Evolutionary conservation across 1,284 basidiomycete genomes (phyloP).

Genomic region (Sphagnurus paluster): DNA sequence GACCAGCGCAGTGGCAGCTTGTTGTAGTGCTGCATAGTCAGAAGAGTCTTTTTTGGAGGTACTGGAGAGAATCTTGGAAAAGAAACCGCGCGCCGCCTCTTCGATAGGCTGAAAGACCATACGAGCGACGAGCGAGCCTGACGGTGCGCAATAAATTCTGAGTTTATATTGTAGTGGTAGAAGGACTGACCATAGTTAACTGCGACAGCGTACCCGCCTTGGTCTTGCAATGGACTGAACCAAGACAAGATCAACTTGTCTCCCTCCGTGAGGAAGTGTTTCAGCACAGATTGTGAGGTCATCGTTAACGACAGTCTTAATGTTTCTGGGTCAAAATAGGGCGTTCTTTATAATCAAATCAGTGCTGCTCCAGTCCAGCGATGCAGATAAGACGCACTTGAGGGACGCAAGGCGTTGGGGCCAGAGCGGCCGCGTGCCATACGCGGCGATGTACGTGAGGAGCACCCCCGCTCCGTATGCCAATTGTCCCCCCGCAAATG

Average conservation of each 20-base stretch:
- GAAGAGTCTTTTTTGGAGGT: constrained; percentile 15
- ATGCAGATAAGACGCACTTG: constrained; percentile 16
- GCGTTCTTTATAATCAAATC: constrained; percentile 4
- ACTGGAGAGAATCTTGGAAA: constrained; percentile 70
- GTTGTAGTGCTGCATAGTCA: constrained; percentile 22
- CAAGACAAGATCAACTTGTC: constrained; percentile 89
- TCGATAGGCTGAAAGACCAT: constrained; percentile 93
- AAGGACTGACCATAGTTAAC: constrained; percentile 82
- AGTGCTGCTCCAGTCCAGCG: constrained; percentile 13
- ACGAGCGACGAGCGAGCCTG: constrained; percentile 88
- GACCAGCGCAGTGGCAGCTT: constrained; percentile 42
- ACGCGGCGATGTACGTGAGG: constrained; percentile 33
- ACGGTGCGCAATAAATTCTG: background rate
- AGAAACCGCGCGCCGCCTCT: constrained; percentile 85
- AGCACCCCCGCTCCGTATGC: constrained; percentile 59
- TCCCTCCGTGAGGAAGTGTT: constrained; percentile 94
- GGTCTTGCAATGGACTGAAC: constrained; percentile 81
- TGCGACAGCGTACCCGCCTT: constrained; percentile 93
- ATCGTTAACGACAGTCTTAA: constrained; percentile 74
- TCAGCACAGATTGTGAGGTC: constrained; percentile 85
- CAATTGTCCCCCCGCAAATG: constrained; percentile 82
- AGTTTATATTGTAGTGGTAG: background rate
- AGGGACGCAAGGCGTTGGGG: constrained; percentile 15
- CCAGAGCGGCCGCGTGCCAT: constrained; percentile 28
- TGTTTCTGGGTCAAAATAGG: constrained; percentile 50